phyloP scores from a whole-genome alignment of 2,329 filamentous ascomycete genomes.

The Pyrenophora seminiperda region DNA sequence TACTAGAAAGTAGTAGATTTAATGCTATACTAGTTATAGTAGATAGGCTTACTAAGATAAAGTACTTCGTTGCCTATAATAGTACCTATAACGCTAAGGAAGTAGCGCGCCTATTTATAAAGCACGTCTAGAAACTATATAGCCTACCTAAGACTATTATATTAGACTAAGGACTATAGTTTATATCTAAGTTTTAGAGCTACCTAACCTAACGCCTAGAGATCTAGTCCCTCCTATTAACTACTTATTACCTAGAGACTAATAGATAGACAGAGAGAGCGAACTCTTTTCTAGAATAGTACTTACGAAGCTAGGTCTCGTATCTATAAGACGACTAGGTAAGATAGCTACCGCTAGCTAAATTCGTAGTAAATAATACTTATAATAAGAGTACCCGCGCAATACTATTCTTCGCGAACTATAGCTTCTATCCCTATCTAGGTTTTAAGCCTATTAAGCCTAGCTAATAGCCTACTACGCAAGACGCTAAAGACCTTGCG shows the following conservation, averaged over 20 bases:
- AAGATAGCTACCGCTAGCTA: not conserved
- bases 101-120: not conserved
- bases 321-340: not conserved
- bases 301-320: not conserved
- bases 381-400: not conserved
- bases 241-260: not conserved
- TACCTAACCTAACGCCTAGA: not conserved
- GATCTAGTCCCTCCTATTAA: not conserved
- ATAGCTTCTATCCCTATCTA: not conserved
- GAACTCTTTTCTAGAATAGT: not conserved
- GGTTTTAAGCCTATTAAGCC: not conserved
- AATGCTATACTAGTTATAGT: not conserved
- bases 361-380: not conserved
- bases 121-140: not conserved
- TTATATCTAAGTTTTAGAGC: not conserved
- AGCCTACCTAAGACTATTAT: not conserved
- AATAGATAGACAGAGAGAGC: not conserved
- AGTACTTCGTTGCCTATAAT: not conserved
- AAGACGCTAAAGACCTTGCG: not conserved
- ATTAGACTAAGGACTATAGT: not conserved
- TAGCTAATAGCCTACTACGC: not conserved
- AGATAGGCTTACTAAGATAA: not conserved
- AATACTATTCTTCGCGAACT: not conserved
- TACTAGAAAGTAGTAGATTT: not conserved
- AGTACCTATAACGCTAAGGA: not conserved